Evolutionary conservation across 768 basidiomycete species (phyloP), one percentile per base, ranked within the genome.

Genomic region (Lactarius indigo): DNA sequence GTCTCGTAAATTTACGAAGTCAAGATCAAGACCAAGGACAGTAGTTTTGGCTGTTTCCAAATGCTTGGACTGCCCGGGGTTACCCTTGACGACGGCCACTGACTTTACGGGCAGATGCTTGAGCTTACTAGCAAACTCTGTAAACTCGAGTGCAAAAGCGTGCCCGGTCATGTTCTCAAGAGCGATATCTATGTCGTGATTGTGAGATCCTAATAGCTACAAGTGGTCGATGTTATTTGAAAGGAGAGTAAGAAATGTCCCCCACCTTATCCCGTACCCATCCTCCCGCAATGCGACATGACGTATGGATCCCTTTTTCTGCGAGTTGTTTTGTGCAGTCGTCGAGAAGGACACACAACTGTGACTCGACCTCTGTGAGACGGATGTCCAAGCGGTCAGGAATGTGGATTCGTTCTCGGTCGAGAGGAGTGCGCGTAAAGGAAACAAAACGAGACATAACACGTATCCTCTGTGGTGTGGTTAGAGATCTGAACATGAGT

Each of bases 201-300:
- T 93, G 61, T 91, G 80, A 20, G 84, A 81, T 13, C 88, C 89
- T 41, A 98, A 83, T 55, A 98, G 80, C 97, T 94, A 60, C 20
- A 23, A 30, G 30, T 35, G 47, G 61, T 58, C 62, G 12, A 61
- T 55, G 59, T 57, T 35, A 62, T 44, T 42, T 31, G 28, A 30
- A 42, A 63, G 23, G 31, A 56, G 30, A 56, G 26, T 15, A 65
- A 30, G 26, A 17, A 18, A 35, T n/a, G 8, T n/a, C 31, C 75
- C 79, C 71, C 67, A 95, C 96, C 88, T 99, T 99, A 77, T 99
- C 97, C 73, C 97, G 82, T 55, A 98, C 97, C 97, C 97, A 99
- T 23, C 97, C 97, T 20, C 97, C 97, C 13, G 95, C 97, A 57
- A 99, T 92, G 70, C 97, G 84, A 75, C 96, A 96, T 1, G 85